Conservation (phyloP, 495 filamentous ascomycete genomes). For the Diplogelasinospora grovesii region DNA sequence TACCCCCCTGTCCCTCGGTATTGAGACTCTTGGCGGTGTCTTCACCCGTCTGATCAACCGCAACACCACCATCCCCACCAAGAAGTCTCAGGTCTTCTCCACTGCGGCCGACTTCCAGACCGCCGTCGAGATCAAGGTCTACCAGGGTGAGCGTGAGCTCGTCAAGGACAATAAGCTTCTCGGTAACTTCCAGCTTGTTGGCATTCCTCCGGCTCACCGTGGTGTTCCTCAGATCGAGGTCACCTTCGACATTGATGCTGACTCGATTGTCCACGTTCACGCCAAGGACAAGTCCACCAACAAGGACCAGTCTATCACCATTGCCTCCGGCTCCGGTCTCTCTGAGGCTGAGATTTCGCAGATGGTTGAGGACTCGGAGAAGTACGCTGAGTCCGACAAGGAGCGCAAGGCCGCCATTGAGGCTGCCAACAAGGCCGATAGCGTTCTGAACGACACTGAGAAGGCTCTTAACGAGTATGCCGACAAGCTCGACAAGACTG, state of each 20-base stretch:
- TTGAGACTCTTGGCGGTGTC: constrained; percentile 98
- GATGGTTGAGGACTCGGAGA: constrained; percentile 97
- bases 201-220: constrained; percentile 94
- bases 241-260: constrained; percentile 98
- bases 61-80: constrained; percentile 99
- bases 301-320: constrained; percentile 99
- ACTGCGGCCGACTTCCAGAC: constrained; percentile 99
- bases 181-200: constrained; percentile 99
- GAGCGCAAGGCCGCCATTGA: constrained; percentile 94
- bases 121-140: constrained; percentile 99
- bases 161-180: constrained; percentile 98
- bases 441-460: constrained; percentile 94
- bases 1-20: constrained; percentile 95
- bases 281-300: constrained; percentile 99
- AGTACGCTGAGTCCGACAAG: constrained; percentile 91
- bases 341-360: constrained; percentile 87
- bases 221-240: constrained; percentile 98
- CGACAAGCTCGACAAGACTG: constrained; percentile 92
- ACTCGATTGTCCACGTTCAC: constrained; percentile 97
- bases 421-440: constrained; percentile 93
- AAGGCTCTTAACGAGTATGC: constrained; percentile 95
- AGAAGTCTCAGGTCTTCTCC: constrained; percentile 98
- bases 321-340: constrained; percentile 96
- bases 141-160: constrained; percentile 99
- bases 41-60: constrained; percentile 99